These are phyloP conservation scores for Glutinoglossum americanum DNA, from an alignment of 495 filamentous ascomycete species.

Conservation along the genomic window DNA sequence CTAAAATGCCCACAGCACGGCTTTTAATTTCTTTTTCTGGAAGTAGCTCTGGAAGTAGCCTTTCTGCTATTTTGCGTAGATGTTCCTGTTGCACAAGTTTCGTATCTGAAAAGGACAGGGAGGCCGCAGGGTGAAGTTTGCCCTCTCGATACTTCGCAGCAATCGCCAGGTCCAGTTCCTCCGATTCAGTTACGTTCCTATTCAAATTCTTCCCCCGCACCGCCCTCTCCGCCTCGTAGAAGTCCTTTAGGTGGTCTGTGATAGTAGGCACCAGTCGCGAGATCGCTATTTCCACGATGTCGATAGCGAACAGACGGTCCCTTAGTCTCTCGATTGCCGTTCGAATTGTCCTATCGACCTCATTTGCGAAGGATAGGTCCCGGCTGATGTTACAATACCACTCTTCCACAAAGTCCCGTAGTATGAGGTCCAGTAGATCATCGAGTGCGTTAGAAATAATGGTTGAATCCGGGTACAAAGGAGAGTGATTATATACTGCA, in stretches of 20 bases:
- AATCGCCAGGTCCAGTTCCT: conserved; percentile 85
- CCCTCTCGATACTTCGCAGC: conserved; percentile 81
- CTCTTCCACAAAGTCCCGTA: conserved; percentile 65
- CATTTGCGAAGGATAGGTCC: conserved; percentile 56
- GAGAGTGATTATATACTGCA: conserved; percentile 26
- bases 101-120: conserved; percentile 56
- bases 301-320: conserved; percentile 45
- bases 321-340: conserved; percentile 47
- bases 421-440: conserved; percentile 50
- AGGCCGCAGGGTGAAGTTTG: conserved; percentile 75
- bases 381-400: conserved; percentile 82
- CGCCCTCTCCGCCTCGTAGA: conserved; percentile 70
- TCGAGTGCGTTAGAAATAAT: conserved; percentile 65
- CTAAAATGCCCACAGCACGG: conserved; percentile 51
- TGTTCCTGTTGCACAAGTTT: conserved; percentile 73
- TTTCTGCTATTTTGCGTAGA: conserved; percentile 44
- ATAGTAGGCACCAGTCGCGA: conserved; percentile 70
- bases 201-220: conserved; percentile 75
- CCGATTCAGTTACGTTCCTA: conserved; percentile 81
- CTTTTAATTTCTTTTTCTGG: conserved; percentile 54
- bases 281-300: conserved; percentile 61
- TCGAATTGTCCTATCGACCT: conserved; percentile 64
- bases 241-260: conserved; percentile 78
- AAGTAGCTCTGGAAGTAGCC: conserved; percentile 54
- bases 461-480: conserved; percentile 59